Conservation (phyloP, 768 basidiomycete genomes). For the Lenzites betulinus region DNA sequence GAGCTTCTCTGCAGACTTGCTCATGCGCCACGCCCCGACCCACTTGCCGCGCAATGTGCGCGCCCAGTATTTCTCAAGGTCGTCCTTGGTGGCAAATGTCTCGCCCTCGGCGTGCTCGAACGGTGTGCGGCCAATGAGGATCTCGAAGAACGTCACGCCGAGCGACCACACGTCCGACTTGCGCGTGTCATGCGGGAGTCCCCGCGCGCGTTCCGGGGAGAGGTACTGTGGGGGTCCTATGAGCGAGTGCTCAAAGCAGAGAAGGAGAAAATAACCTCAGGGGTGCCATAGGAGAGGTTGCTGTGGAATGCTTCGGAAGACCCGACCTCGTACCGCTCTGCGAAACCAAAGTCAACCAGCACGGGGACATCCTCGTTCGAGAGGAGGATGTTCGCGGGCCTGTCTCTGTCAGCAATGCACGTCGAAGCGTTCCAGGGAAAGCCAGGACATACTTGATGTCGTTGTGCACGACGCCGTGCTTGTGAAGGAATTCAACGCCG, state of each 20-base stretch:
- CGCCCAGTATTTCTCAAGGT: constrained; percentile 84
- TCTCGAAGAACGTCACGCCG: constrained; percentile 91
- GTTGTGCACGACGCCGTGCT: constrained; percentile 85
- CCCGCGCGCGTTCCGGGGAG: constrained; percentile 87
- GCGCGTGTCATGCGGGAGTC: constrained; percentile 89
- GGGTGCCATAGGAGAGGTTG: constrained; percentile 87
- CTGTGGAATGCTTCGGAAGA: constrained; percentile 74
- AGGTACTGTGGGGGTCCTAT: constrained; percentile 61
- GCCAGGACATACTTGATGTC: constrained; percentile 78
- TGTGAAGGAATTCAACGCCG: constrained; percentile 82
- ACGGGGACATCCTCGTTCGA: constrained; percentile 78
- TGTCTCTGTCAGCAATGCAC: constrained; percentile 32
- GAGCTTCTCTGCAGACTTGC: constrained; percentile 61
- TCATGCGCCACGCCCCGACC: constrained; percentile 81
- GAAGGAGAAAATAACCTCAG: constrained; percentile 58
- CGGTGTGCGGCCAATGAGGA: constrained; percentile 88
- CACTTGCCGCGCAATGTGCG: constrained; percentile 84
- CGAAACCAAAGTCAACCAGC: constrained; percentile 96
- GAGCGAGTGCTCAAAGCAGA: too few species aligned
- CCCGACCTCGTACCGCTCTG: constrained; percentile 75
- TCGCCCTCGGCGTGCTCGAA: constrained; percentile 85
- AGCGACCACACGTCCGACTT: constrained; percentile 89
- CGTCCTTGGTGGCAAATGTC: constrained; percentile 74
- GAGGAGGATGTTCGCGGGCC: constrained; percentile 92
- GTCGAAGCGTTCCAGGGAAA: neutral